Percentiles rank a stretch among this genome's conserved stretches.
Evolutionary conservation across 768 basidiomycete species (phyloP).

Genomic region (Chalciporus piperatus): DNA sequence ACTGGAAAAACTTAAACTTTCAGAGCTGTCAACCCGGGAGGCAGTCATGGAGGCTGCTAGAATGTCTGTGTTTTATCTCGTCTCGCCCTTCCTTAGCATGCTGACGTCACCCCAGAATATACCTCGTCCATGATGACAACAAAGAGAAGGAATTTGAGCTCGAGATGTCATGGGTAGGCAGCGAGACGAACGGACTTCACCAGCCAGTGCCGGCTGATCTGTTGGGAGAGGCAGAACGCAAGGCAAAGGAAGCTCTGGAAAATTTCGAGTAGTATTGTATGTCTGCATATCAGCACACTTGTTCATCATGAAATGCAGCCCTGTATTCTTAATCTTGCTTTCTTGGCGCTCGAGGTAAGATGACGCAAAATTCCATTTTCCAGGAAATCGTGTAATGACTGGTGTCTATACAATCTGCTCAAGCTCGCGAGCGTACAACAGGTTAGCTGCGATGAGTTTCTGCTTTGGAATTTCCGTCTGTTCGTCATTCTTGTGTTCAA

Average conservation of each 20-base stretch:
- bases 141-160: slow-evolving; percentile 99
- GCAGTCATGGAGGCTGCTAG: slow-evolving; percentile 92
- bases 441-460: slow-evolving; percentile 73
- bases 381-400: not conserved
- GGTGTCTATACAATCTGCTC: slow-evolving; percentile 82
- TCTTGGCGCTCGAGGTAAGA: not conserved
- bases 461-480: slow-evolving; percentile 82
- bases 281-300: slow-evolving; percentile 20
- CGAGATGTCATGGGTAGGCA: slow-evolving; percentile 95
- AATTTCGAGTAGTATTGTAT: slow-evolving; percentile 45
- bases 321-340: slow-evolving; percentile 8
- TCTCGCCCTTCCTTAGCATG: not conserved
- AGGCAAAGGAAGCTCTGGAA: slow-evolving; percentile 85
- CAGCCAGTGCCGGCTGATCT: slow-evolving; percentile 83
- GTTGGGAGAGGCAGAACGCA: slow-evolving; percentile 78
- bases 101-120: slow-evolving; percentile 60
- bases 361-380: not conserved
- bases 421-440: slow-evolving; percentile 81
- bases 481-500: slow-evolving; percentile 80
- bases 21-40: slow-evolving; percentile 75
- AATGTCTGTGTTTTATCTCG: slow-evolving; percentile 60
- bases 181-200: slow-evolving; percentile 78
- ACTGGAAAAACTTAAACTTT: slow-evolving; percentile 89
- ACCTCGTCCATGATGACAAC: slow-evolving; percentile 95
- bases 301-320: not conserved